Conservation (phyloP, 1,284 basidiomycete species). For the Ganoderma resinaceum region DNA sequence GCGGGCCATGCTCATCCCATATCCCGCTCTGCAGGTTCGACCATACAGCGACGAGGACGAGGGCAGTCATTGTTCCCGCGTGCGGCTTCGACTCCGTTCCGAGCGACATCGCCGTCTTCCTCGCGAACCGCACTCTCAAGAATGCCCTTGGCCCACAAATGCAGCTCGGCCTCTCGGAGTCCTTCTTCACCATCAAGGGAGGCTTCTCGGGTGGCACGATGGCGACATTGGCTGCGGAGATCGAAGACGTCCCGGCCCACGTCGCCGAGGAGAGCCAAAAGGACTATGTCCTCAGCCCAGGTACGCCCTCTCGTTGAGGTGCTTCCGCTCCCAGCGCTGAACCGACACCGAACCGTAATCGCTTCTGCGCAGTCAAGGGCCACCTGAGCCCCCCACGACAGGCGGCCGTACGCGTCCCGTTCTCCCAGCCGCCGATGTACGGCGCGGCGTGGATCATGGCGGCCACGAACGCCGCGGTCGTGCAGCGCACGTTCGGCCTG, state of each 20-base stretch:
- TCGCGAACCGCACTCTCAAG: constrained; percentile 59
- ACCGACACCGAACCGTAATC: not conserved
- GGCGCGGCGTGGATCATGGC: constrained; percentile 74
- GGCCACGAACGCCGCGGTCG: constrained; percentile 66
- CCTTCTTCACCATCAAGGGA: constrained; percentile 52
- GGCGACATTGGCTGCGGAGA: constrained; percentile 53
- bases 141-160: constrained; percentile 41
- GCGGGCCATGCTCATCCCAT: not conserved
- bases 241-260: constrained; percentile 56
- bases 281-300: constrained; percentile 64
- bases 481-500: constrained; percentile 83
- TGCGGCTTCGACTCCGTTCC: constrained; percentile 81
- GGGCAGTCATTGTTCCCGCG: constrained; percentile 72
- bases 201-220: constrained; percentile 78
- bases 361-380: constrained; percentile 48
- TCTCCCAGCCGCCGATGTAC: constrained; percentile 51
- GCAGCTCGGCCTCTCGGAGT: constrained; percentile 45
- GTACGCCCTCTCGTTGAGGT: constrained; percentile 43
- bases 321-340: not conserved
- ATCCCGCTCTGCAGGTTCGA: constrained; percentile 55
- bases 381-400: constrained; percentile 38
- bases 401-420: constrained; percentile 53
- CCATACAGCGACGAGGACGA: constrained; percentile 68
- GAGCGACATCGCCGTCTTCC: constrained; percentile 67
- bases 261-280: constrained; percentile 42